A percentile compares a stretch with the other conserved stretches of the same genome.
These are phyloP conservation scores for Rhodamnia argentea DNA, from an alignment of 345 rosid species.

Conservation along the genomic window DNA sequence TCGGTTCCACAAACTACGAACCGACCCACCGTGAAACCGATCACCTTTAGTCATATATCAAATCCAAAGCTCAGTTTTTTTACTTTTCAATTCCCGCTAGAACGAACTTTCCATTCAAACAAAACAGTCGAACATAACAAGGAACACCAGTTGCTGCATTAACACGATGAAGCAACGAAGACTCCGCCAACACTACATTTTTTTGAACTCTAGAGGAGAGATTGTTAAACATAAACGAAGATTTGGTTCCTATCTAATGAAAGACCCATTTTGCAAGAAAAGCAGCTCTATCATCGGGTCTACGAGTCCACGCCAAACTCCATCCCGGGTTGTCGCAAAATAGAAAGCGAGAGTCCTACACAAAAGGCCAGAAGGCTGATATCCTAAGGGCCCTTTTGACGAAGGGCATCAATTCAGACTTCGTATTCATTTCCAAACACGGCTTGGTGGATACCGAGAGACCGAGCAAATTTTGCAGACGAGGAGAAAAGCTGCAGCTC, in stretches of 20 bases:
- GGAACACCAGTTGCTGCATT: fast-evolving
- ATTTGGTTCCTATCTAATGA: background rate
- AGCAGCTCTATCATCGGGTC: background rate
- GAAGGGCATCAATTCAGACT: background rate
- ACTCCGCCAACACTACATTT: background rate
- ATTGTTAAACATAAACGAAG: background rate
- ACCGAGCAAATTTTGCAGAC: background rate
- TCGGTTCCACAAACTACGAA: no score
- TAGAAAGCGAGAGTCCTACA: background rate
- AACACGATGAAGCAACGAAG: background rate
- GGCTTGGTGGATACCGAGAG: background rate
- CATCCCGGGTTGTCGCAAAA: background rate
- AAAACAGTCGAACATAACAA: background rate
- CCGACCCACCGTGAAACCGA: no score
- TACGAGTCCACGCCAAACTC: background rate
- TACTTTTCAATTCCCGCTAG: no score
- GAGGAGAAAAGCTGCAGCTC: background rate
- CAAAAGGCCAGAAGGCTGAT: background rate
- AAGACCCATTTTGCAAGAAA: background rate
- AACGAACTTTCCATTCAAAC: background rate
- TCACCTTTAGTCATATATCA: background rate
- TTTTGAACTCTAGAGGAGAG: background rate
- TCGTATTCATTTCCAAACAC: background rate
- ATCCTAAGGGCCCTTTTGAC: background rate
- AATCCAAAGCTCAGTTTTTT: background rate